These are phyloP conservation scores for Ganoderma multipileum DNA, from an alignment of 1,284 basidiomycete species.

Conservation along the genomic window DNA sequence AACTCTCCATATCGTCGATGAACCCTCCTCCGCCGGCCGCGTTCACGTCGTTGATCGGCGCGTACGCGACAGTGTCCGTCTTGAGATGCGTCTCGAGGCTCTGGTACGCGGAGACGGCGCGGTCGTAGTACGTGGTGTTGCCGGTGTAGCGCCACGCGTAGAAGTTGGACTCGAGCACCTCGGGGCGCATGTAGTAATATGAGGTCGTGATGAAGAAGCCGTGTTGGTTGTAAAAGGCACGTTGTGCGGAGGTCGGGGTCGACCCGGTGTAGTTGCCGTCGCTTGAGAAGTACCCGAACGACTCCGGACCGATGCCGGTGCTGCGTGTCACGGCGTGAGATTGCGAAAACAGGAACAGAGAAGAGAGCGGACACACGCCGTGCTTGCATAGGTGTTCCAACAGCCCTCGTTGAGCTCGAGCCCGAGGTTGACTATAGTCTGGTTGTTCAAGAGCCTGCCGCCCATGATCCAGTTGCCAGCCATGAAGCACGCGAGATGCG, in stretches of 20 bases:
- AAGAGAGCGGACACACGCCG: conserved; percentile 52
- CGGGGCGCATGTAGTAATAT: conserved; percentile 65
- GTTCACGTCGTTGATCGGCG: conserved; percentile 55
- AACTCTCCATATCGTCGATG: conserved; percentile 72
- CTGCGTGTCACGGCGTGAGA: conserved; percentile 40
- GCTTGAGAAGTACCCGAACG: conserved; percentile 62
- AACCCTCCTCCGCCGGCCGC: conserved; percentile 44
- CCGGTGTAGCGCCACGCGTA: conserved; percentile 80
- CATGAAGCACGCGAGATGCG: conserved; percentile 73
- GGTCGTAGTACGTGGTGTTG: conserved; percentile 48
- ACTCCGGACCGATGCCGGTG: conserved; percentile 77
- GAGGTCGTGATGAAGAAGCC: conserved; percentile 64
- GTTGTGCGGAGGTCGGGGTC: conserved; percentile 43
- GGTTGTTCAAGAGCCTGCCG: conserved; percentile 68
- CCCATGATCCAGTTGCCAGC: conserved; percentile 82
- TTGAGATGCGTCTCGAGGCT: conserved; percentile 52
- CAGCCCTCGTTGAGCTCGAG: conserved; percentile 70
- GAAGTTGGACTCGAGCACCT: conserved; percentile 82
- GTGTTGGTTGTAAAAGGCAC: conserved; percentile 62
- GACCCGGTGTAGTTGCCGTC: conserved; percentile 64
- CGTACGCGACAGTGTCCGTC: conserved; percentile 46
- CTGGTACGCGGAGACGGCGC: conserved; percentile 45
- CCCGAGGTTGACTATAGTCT: conserved; percentile 69
- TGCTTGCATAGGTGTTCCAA: conserved; percentile 79
- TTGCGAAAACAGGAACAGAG: background rate